phyloP scores from a whole-genome alignment of 805 yeast genomes.

The Saturnispora besseyi region DNA sequence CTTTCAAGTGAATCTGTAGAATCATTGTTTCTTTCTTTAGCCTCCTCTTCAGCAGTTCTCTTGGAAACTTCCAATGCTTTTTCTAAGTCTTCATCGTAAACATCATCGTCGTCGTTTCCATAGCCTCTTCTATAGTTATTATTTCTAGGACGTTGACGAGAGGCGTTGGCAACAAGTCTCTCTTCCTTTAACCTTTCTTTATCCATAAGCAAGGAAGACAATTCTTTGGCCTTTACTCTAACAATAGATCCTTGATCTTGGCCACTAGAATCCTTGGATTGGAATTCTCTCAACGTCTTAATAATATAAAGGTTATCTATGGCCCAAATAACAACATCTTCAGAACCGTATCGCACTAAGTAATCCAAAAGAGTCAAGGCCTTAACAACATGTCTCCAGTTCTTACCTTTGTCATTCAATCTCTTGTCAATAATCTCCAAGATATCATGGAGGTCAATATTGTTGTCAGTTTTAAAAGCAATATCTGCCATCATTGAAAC shows the following conservation, averaged over 20 bases:
- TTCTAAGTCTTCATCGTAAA: conserved; percentile 67
- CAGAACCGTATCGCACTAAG: conserved; percentile 76
- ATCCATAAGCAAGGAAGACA: conserved; percentile 70
- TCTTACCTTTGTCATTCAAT: conserved; percentile 89
- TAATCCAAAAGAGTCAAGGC: conserved; percentile 84
- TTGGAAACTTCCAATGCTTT: conserved; percentile 74
- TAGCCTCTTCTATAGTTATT: conserved; percentile 27
- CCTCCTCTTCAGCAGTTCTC: conserved; percentile 78
- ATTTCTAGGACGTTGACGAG: conserved; percentile 1
- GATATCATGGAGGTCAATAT: conserved; percentile 70
- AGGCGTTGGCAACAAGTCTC: conserved; percentile 34
- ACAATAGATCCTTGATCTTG: conserved; percentile 82
- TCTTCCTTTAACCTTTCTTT: conserved; percentile 73
- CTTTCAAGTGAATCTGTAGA: conserved; percentile 55
- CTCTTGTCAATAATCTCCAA: conserved; percentile 93
- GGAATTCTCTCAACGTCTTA: conserved; percentile 86
- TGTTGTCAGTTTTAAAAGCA: conserved; percentile 61
- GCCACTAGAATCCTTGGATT: conserved; percentile 66
- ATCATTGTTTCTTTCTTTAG: conserved; percentile 43
- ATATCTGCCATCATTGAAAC: conserved; percentile 76
- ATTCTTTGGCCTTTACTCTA: conserved; percentile 83
- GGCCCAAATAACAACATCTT: conserved; percentile 86
- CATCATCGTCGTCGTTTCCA: conserved; percentile 27
- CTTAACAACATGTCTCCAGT: conserved; percentile 95
- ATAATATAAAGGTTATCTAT: conserved; percentile 80